Conservation (phyloP, 441 rosid species). For the Jatropha podagrica region DNA sequence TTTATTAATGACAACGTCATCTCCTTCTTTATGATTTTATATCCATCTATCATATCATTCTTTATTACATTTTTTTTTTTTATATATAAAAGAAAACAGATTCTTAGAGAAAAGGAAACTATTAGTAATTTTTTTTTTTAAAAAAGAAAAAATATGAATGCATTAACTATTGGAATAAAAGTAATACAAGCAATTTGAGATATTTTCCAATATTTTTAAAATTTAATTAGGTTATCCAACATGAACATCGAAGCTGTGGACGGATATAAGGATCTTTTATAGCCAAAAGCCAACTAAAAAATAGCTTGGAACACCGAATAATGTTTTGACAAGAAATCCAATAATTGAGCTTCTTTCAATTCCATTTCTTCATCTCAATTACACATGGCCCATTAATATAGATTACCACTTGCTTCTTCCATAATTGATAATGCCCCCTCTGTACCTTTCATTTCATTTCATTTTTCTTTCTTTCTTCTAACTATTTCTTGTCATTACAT, state of each 20-base stretch:
- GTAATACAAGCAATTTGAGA: too few species aligned
- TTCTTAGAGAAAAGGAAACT: too few species aligned
- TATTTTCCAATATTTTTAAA: not conserved
- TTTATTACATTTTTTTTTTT: not conserved
- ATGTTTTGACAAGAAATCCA: not conserved
- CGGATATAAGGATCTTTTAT: too few species aligned
- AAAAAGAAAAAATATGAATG: too few species aligned
- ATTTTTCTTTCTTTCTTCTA: too few species aligned
- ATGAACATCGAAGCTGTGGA: not conserved
- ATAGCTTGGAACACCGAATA: not conserved
- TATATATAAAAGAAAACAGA: too few species aligned
- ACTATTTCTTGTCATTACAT: too few species aligned
- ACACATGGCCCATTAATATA: not conserved
- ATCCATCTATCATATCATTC: not conserved
- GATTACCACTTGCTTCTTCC: not conserved
- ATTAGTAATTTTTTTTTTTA: too few species aligned
- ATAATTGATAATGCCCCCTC: not conserved
- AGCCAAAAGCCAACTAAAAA: not conserved
- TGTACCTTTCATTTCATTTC: too few species aligned
- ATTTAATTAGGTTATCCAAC: not conserved
- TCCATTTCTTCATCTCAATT: not conserved
- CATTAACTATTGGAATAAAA: too few species aligned
- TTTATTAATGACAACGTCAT: not conserved
- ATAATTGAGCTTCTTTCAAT: not conserved
- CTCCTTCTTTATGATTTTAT: not conserved